A percentile compares a stretch with the other conserved stretches of the same genome.
These are phyloP conservation scores for Euphrasia confusa DNA, from an alignment of 257 asterid genomes.

Conservation along the genomic window DNA sequence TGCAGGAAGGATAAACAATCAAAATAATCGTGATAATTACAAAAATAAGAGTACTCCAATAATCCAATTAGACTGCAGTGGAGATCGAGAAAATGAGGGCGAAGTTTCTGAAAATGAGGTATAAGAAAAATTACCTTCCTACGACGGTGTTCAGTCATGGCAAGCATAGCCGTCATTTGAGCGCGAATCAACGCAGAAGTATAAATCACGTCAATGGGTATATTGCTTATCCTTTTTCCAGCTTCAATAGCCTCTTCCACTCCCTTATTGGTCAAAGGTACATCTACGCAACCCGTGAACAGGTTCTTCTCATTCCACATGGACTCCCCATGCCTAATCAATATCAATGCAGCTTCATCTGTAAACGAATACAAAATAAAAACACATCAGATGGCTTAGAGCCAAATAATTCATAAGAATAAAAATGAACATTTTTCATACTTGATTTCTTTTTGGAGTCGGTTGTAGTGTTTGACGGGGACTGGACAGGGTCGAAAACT, in stretches of 20 bases:
- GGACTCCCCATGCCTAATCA: conserved; percentile 95
- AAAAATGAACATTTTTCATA: conserved; percentile 14
- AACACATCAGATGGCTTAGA: not conserved
- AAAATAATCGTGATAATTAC: not conserved
- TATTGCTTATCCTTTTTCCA: conserved; percentile 88
- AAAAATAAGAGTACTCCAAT: no score
- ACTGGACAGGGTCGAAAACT: conserved; percentile 44
- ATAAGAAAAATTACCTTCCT: conserved; percentile 55
- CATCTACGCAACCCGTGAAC: conserved; percentile 98
- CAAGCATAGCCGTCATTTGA: conserved; percentile 99
- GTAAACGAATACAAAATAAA: conserved; percentile 15
- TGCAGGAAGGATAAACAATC: not conserved
- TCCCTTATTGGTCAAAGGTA: conserved; percentile 87
- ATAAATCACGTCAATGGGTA: conserved; percentile 85
- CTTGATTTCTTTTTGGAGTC: conserved; percentile 76
- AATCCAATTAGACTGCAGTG: not conserved
- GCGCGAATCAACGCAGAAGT: conserved; percentile 95
- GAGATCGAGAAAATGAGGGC: not conserved
- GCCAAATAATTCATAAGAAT: no score
- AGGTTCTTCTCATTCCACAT: conserved; percentile 99
- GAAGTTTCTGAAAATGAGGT: not conserved
- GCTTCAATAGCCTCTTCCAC: conserved; percentile 97
- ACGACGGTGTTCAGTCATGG: conserved; percentile 98
- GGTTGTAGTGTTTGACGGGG: conserved; percentile 45
- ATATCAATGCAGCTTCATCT: conserved; percentile 91